Evolutionary conservation across 2,329 filamentous ascomycete species (phyloP).

Genomic region (Pseudogymnoascus verrucosus): DNA sequence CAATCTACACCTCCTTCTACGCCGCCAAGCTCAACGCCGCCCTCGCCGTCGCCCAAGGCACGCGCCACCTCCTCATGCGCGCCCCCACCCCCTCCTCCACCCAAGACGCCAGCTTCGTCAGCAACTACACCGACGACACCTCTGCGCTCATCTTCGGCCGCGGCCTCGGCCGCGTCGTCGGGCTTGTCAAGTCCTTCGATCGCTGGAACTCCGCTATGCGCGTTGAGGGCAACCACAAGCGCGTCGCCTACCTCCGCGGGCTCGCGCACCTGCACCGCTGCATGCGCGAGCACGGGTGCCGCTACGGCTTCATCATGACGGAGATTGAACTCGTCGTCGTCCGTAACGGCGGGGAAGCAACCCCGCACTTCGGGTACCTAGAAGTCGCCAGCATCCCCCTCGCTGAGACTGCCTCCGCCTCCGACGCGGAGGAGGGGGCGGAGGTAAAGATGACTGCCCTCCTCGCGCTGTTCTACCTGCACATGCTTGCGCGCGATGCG

Average conservation of each 20-base stretch:
- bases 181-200: constrained; percentile 85
- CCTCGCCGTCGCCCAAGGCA: constrained; percentile 64
- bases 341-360: constrained; percentile 63
- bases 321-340: constrained; percentile 93
- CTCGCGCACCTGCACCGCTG: constrained; percentile 79
- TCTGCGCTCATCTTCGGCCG: constrained; percentile 39
- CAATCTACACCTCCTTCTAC: constrained; percentile 70
- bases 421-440: constrained; percentile 26
- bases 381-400: constrained; percentile 62
- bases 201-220: constrained; percentile 95
- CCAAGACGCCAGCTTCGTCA: constrained; percentile 34
- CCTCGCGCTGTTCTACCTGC: constrained; percentile 70
- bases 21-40: constrained; percentile 82
- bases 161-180: constrained; percentile 58
- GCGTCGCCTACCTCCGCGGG: constrained; percentile 81
- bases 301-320: constrained; percentile 93
- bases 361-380: constrained; percentile 81
- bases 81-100: constrained; percentile 14
- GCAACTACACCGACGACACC: constrained; percentile 44
- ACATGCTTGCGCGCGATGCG: constrained; percentile 60
- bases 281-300: constrained; percentile 88
- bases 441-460: constrained; percentile 64
- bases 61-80: constrained; percentile 43
- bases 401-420: constrained; percentile 28
- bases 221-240: constrained; percentile 72